Percentiles rank a stretch among this genome's conserved stretches.
Evolutionary conservation across 2,329 filamentous ascomycete genomes (phyloP).

Genomic region (Sphaerulina vaccinii): DNA sequence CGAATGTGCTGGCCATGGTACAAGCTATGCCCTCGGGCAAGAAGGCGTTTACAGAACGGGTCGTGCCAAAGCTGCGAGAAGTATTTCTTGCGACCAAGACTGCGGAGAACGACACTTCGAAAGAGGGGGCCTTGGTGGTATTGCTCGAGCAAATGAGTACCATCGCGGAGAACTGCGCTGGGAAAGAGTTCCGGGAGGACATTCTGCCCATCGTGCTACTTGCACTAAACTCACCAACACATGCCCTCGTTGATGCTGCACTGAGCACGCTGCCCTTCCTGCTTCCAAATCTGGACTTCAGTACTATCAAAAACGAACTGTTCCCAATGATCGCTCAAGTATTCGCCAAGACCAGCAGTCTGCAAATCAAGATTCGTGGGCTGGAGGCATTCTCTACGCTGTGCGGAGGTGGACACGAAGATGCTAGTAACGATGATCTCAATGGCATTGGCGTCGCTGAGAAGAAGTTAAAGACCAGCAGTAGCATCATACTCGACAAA

Average conservation of each 20-base stretch:
- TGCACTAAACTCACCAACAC: conserved; percentile 84
- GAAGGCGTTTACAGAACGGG: conserved; percentile 77
- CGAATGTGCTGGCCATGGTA: conserved; percentile 90
- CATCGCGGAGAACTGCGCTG: conserved; percentile 76
- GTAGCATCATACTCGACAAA: conserved; percentile 76
- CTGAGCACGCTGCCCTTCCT: conserved; percentile 74
- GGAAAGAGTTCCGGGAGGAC: conserved; percentile 94
- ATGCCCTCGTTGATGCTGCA: conserved; percentile 82
- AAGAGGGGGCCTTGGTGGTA: conserved; percentile 89
- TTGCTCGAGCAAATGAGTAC: conserved; percentile 78
- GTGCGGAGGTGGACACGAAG: conserved; percentile 65
- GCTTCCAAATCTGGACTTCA: conserved; percentile 89
- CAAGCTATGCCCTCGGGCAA: conserved; percentile 73
- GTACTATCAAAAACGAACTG: conserved; percentile 92
- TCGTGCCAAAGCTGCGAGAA: conserved; percentile 80
- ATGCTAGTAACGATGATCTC: conserved; percentile 65
- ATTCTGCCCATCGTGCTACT: conserved; percentile 82
- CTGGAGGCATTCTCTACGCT: conserved; percentile 86
- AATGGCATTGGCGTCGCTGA: conserved; percentile 60
- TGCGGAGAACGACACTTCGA: conserved; percentile 74
- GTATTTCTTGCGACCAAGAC: conserved; percentile 66
- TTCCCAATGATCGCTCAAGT: conserved; percentile 89
- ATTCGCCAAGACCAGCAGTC: conserved; percentile 88
- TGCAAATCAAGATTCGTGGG: conserved; percentile 91
- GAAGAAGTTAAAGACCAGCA: conserved; percentile 44